phyloP scores from a whole-genome alignment of 2,329 filamentous ascomycete genomes.

The Talaromyces sp. region DNA sequence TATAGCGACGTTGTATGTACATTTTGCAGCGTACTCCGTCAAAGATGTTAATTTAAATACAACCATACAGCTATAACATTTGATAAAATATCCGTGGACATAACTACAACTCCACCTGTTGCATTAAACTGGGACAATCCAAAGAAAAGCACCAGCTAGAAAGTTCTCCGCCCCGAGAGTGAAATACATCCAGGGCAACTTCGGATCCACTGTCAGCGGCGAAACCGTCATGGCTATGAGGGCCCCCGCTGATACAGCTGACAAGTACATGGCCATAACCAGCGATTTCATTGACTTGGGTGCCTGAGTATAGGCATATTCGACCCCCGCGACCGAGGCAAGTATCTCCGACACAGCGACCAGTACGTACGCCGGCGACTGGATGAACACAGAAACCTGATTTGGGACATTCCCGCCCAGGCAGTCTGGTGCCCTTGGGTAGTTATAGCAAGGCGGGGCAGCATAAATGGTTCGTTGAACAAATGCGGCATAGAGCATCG shows the following conservation, averaged over 20 bases:
- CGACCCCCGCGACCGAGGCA: conserved; percentile 57
- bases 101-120: too few relatives aligned
- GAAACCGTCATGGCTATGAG: not conserved
- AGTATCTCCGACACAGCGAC: conserved; percentile 55
- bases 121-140: too few relatives aligned
- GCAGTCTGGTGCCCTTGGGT: conserved; percentile 45
- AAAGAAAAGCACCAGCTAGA: not conserved
- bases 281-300: conserved; percentile 62
- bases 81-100: too few relatives aligned
- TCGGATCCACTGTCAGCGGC: not conserved
- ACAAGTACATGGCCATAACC: not conserved
- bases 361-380: conserved; percentile 46
- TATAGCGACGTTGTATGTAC: not conserved
- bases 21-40: too few relatives aligned
- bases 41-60: too few relatives aligned
- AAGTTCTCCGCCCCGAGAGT: not conserved
- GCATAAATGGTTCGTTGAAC: conserved; percentile 54
- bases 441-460: conserved; percentile 54
- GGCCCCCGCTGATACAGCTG: not conserved
- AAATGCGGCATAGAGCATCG: conserved; percentile 48
- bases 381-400: conserved; percentile 59
- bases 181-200: not conserved
- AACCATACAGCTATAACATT: too few relatives aligned
- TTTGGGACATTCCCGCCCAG: not conserved
- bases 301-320: conserved; percentile 73